Conservation (phyloP, 2,329 filamentous ascomycete genomes). For the Pyrenophora teres region DNA sequence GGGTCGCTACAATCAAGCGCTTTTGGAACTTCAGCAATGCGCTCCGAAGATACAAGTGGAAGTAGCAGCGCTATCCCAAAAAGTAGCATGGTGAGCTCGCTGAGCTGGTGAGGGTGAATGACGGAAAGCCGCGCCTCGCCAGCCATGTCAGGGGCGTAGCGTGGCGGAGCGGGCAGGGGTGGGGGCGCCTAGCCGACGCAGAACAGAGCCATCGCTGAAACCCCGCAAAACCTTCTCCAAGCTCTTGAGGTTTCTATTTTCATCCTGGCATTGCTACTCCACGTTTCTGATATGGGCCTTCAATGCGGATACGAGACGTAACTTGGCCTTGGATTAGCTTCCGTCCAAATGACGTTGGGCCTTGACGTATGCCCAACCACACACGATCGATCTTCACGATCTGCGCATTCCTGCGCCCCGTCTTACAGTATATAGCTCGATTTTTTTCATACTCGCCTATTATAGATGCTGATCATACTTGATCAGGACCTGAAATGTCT, state of each 20-base stretch:
- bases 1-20: constrained; percentile 24
- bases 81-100: constrained; percentile 13
- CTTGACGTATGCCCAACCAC: too few species aligned
- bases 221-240: background rate
- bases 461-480: too few species aligned
- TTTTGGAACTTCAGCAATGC: constrained; percentile 11
- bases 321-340: too few species aligned
- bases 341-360: background rate
- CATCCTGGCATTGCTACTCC: too few species aligned
- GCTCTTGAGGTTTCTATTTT: background rate
- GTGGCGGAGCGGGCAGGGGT: constrained; percentile 1
- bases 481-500: too few species aligned
- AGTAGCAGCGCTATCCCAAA: constrained; percentile 12
- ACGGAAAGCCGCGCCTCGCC: constrained; percentile 10
- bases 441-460: too few species aligned
- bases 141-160: constrained; percentile 20
- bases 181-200: constrained; percentile 1
- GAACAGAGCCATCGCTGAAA: background rate
- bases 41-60: constrained; percentile 10
- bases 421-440: too few species aligned
- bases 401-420: too few species aligned
- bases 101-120: constrained; percentile 15
- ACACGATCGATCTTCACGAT: too few species aligned
- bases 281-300: too few species aligned
- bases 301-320: too few species aligned